Evolutionary conservation across 768 basidiomycete genomes (phyloP).

Genomic region (Mycena metata): DNA sequence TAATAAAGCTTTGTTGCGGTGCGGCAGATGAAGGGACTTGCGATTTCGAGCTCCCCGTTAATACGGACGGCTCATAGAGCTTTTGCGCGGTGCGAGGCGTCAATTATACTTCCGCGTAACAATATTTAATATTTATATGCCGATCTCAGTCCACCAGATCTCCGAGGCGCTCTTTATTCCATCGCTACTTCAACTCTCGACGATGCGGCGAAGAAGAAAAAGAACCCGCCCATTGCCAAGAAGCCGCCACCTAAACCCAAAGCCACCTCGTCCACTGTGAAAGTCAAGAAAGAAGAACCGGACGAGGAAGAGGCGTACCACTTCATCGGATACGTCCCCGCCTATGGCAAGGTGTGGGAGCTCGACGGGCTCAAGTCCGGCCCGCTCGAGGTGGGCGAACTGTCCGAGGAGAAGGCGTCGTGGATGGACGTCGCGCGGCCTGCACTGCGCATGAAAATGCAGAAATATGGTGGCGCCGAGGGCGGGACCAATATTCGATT

Average conservation of each 20-base stretch:
- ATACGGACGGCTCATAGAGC: constrained; percentile 71
- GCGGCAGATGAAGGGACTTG: constrained; percentile 72
- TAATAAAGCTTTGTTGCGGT: neutral
- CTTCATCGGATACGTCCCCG: constrained; percentile 76
- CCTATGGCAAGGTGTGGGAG: constrained; percentile 77
- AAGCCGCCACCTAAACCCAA: constrained; percentile 54
- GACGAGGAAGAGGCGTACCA: constrained; percentile 67
- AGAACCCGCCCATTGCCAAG: constrained; percentile 45
- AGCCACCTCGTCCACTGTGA: constrained; percentile 24
- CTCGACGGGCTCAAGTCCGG: constrained; percentile 74
- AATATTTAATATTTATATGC: constrained; percentile 22
- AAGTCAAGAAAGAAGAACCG: constrained; percentile 42
- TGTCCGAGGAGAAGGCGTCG: constrained; percentile 46
- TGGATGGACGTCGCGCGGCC: constrained; percentile 78
- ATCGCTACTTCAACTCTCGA: constrained; percentile 61
- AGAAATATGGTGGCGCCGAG: constrained; percentile 63
- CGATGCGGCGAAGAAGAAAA: constrained; percentile 54
- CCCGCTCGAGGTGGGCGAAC: constrained; percentile 73
- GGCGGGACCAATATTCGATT: constrained; percentile 66
- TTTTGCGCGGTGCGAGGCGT: constrained; percentile 63
- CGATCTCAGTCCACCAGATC: constrained; percentile 64
- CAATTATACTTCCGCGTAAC: neutral
- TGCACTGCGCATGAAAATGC: constrained; percentile 72
- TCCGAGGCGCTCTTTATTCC: constrained; percentile 65
- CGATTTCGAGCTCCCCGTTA: constrained; percentile 67